Evolutionary conservation across 805 yeast genomes (phyloP).

Genomic region (Metschnikowia arizonensis): DNA sequence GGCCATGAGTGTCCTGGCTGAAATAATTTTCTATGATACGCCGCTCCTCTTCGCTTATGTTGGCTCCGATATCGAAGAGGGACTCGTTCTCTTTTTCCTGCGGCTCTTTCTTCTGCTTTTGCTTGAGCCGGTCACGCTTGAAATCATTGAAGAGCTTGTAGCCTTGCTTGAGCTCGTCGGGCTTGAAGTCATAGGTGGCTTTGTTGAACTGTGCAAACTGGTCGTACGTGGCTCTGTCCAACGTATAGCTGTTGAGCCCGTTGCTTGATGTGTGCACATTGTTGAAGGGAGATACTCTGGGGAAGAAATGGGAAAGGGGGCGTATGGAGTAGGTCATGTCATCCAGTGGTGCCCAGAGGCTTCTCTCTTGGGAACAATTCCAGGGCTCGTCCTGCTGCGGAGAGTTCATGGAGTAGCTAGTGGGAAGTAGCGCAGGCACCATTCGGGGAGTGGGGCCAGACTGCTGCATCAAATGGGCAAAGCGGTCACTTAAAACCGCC

Average conservation of each 20-base stretch:
- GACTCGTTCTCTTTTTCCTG: neutral
- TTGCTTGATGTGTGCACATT: neutral
- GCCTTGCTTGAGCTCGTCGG: conserved; percentile 2
- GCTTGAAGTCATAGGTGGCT: neutral
- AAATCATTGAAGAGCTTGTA: neutral
- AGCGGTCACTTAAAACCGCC: neutral
- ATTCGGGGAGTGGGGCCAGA: neutral
- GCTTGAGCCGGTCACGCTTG: conserved; percentile 2
- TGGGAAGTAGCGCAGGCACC: neutral
- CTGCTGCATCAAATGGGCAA: neutral
- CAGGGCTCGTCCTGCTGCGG: neutral
- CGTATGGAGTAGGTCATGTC: neutral
- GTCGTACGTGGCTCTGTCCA: neutral
- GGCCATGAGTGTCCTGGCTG: conserved; percentile 34
- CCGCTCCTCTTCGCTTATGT: neutral
- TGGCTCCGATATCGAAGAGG: neutral
- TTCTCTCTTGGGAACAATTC: neutral
- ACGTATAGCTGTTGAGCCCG: neutral
- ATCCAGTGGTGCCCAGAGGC: neutral
- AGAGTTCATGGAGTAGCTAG: neutral
- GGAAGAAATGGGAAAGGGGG: neutral
- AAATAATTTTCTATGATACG: conserved; percentile 26
- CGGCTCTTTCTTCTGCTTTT: neutral
- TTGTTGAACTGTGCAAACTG: neutral
- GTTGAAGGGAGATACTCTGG: neutral